These are phyloP conservation scores for Fusarium tanahbumbuense DNA, from an alignment of 2,329 filamentous ascomycete species.

Conservation along the genomic window DNA sequence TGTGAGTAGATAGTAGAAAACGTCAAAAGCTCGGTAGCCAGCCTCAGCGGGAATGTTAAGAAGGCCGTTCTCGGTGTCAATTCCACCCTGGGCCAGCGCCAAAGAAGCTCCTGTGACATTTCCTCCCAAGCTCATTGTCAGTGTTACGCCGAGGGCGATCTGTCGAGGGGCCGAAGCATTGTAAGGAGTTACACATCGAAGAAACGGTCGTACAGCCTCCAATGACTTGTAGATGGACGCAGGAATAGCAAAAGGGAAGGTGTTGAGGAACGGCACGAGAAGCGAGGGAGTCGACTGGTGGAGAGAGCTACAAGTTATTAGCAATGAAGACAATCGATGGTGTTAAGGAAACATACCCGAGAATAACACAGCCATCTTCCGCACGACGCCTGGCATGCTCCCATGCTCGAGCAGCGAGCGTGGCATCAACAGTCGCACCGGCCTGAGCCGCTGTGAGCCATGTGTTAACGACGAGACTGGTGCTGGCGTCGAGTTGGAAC, in stretches of 20 bases:
- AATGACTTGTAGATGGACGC: slow-evolving; percentile 80
- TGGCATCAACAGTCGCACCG: slow-evolving; percentile 79
- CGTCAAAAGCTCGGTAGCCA: slow-evolving; percentile 93
- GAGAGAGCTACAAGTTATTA: slow-evolving; percentile 72
- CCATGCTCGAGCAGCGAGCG: slow-evolving; percentile 86
- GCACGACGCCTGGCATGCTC: slow-evolving; percentile 94
- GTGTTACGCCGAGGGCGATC: slow-evolving; percentile 80
- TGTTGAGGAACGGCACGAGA: slow-evolving; percentile 81
- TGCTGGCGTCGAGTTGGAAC: slow-evolving; percentile 89
- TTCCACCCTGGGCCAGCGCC: slow-evolving; percentile 85
- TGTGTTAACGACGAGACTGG: slow-evolving; percentile 93
- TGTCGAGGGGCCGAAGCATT: slow-evolving; percentile 89
- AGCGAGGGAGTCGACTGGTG: slow-evolving; percentile 90
- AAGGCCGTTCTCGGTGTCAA: slow-evolving; percentile 84
- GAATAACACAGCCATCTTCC: slow-evolving; percentile 91
- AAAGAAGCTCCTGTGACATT: slow-evolving; percentile 80
- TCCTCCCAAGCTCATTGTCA: slow-evolving; percentile 84
- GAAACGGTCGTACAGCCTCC: slow-evolving; percentile 84
- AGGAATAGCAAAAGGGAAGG: slow-evolving; percentile 83
- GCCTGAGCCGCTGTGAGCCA: slow-evolving; percentile 86
- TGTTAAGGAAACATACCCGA: slow-evolving; percentile 72
- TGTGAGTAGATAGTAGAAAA: slow-evolving; percentile 96
- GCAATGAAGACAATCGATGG: not conserved
- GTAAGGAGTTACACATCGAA: slow-evolving; percentile 86
- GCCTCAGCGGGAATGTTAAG: slow-evolving; percentile 81